Evolutionary conservation across 768 basidiomycete genomes (phyloP), one percentile per base, ranked within the genome.

Genomic region (Trametes punicea): DNA sequence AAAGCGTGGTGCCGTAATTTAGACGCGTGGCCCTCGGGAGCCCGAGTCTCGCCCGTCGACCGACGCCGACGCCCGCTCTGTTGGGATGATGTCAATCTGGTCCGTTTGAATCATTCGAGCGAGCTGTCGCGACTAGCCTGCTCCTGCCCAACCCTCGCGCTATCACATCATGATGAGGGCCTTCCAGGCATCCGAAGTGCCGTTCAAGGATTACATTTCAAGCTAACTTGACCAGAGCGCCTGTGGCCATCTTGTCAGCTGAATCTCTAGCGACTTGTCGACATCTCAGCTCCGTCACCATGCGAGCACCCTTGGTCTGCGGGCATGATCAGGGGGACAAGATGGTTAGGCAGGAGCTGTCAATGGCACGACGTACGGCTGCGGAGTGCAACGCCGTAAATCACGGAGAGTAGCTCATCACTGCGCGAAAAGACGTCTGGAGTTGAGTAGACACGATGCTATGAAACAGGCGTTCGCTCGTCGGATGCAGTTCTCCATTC

Each of bases 1-100:
- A 57, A 36, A 51, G n/a, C 61, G 31, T 63, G 27, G 62, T 63
- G 62, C 62, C 62, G 62, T 56, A 63, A 54, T 25, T 31, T 34
- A 46, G 49, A 51, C 62, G 62, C 61, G 42, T 44, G 39, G 27
- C 7, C 36, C 26, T 9, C 31, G 30, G 31, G 26, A 11, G 2
- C 38, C 26, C 34, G 45, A 20, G 39, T 34, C 31, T 36, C 42
- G 25, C 15, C 36, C 25, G 23, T 29, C 25, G 46, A 26, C 44
- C 49, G 27, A 45, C 44, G 36, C 41, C 16, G 31, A 21, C 42
- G 40, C 23, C 20, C 18, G 26, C 20, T 26, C n/a, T 11, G 29
- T 33, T 15, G 46, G 8, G 20, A 54, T 56, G 55, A 56, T 56
- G 55, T 50, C 48, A 45, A 44, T 21, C 51, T 8, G 40, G 52